Percentiles rank a stretch among this genome's conserved stretches.
These are phyloP conservation scores for Bruguiera gymnorhiza DNA, from an alignment of 345 rosid species.

Conservation along the genomic window DNA sequence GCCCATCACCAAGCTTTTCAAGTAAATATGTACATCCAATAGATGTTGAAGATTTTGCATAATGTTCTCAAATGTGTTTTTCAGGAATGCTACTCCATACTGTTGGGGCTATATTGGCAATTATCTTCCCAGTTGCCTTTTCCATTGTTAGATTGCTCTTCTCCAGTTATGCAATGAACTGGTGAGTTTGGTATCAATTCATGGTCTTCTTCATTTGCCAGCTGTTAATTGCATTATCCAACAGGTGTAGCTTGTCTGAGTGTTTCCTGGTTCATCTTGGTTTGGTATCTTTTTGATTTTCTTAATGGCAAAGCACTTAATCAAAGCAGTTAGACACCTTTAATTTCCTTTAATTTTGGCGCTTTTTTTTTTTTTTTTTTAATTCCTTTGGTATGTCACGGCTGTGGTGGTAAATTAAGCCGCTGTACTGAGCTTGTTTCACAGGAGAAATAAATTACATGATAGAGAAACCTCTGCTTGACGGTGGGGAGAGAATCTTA, in stretches of 20 bases:
- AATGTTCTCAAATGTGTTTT: conserved; percentile 23
- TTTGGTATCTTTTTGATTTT: no score
- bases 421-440: no score
- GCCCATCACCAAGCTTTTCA: background rate
- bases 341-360: background rate
- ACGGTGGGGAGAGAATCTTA: background rate
- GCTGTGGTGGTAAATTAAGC: background rate
- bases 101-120: conserved; percentile 61
- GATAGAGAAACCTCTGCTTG: background rate
- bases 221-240: no score
- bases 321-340: no score
- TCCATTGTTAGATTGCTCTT: conserved; percentile 66
- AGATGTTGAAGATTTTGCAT: conserved; percentile 11
- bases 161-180: conserved; percentile 76
- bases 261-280: no score
- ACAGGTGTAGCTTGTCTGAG: no score
- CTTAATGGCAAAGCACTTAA: no score
- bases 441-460: background rate
- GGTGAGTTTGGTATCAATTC: conserved; percentile 42
- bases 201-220: conserved; percentile 6
- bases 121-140: conserved; percentile 62
- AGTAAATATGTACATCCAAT: background rate
- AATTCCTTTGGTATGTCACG: background rate
- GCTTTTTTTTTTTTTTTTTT: background rate
- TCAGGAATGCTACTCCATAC: conserved; percentile 73